Conservation (phyloP, 768 basidiomycete species). For the Lactarius tabidus region DNA sequence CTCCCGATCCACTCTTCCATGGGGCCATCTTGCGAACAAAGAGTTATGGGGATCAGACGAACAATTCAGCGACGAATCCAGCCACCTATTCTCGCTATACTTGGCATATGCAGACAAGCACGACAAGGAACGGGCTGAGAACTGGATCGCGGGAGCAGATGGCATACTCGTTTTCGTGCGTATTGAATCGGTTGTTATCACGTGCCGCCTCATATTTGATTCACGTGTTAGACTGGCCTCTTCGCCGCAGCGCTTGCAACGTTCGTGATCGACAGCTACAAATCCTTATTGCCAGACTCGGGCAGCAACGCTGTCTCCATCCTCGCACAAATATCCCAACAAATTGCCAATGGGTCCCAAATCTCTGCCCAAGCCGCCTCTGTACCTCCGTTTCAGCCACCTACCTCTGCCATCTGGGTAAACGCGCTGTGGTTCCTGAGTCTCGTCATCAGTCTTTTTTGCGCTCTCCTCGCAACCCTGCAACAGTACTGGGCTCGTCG, state of each 20-base stretch:
- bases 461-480: slow-evolving; percentile 16
- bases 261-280: slow-evolving; percentile 23
- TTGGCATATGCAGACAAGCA: slow-evolving; percentile 12
- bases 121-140: neutral
- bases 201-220: neutral
- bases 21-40: too few species aligned
- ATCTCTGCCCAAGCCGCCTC: neutral
- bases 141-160: slow-evolving; percentile 17
- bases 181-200: neutral
- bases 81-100: slow-evolving; percentile 13
- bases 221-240: slow-evolving; percentile 13
- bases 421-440: slow-evolving; percentile 20
- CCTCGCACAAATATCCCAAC: slow-evolving; percentile 20
- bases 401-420: slow-evolving; percentile 9
- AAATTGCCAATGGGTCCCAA: slow-evolving; percentile 11
- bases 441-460: slow-evolving; percentile 12
- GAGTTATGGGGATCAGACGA: neutral
- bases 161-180: slow-evolving; percentile 20
- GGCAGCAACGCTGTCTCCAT: slow-evolving; percentile 6
- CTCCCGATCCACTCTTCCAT: neutral
- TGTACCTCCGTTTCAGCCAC: neutral
- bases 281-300: slow-evolving; percentile 14
- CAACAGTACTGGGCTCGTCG: slow-evolving; percentile 17
- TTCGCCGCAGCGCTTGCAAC: slow-evolving; percentile 16
- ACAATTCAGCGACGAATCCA: slow-evolving; percentile 13